A percentile compares a stretch with the other conserved stretches of the same genome.
Conservation (phyloP, 2,329 filamentous ascomycete species). For the Fusarium poae region DNA sequence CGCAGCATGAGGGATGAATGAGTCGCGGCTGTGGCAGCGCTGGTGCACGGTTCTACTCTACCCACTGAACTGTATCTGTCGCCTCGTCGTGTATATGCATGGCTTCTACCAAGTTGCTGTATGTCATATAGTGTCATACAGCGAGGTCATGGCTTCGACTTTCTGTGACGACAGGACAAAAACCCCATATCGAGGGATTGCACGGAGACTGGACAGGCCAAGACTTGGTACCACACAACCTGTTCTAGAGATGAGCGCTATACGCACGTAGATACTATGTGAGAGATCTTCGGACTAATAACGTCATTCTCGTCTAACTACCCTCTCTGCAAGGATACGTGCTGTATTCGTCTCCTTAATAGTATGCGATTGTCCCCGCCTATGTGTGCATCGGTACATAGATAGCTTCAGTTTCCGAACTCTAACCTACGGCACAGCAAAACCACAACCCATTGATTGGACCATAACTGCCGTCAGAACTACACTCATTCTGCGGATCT, state of each 20-base stretch:
- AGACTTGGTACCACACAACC: not conserved
- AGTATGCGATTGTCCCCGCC: not conserved
- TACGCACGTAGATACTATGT: not conserved
- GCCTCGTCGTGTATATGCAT: conserved; percentile 12
- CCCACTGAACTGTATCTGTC: conserved; percentile 1
- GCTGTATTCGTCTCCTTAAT: not conserved
- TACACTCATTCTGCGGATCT: conserved; percentile 3
- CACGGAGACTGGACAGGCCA: not conserved
- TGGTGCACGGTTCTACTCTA: conserved; percentile 11
- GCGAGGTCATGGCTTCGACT: conserved; percentile 5
- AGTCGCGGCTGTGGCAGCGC: conserved; percentile 10
- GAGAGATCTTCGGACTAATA: conserved; percentile 9
- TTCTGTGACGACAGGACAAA: conserved; percentile 5
- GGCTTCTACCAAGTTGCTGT: conserved; percentile 6
- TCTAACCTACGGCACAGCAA: conserved; percentile 28
- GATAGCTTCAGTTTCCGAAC: conserved; percentile 17
- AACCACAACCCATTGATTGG: conserved; percentile 20
- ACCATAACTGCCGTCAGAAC: conserved; percentile 1
- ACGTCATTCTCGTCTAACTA: conserved; percentile 13
- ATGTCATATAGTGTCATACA: conserved; percentile 2
- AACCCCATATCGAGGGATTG: not conserved
- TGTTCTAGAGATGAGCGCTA: not conserved
- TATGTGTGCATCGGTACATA: not conserved
- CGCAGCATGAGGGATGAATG: conserved; percentile 25
- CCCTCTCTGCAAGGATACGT: not conserved